phyloP scores from a whole-genome alignment of 495 filamentous ascomycete species.

The Tuber indicum region DNA sequence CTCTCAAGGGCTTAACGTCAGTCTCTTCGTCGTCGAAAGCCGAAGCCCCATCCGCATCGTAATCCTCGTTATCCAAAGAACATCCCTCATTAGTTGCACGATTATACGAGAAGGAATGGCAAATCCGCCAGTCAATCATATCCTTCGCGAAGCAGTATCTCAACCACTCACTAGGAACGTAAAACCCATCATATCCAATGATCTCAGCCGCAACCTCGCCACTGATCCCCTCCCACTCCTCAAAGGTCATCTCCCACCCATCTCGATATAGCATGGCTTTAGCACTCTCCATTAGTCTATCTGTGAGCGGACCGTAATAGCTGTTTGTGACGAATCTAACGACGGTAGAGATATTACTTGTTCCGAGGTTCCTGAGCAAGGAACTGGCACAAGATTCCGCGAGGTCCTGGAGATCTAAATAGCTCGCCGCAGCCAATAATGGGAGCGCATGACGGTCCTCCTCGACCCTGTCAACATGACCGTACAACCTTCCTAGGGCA shows the following conservation, averaged over 20 bases:
- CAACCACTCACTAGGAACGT: slow-evolving; percentile 54
- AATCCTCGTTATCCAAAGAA: slow-evolving; percentile 19
- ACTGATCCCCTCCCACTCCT: slow-evolving; percentile 54
- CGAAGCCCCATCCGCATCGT: slow-evolving; percentile 27
- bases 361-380: slow-evolving; percentile 52
- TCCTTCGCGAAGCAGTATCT: slow-evolving; percentile 54
- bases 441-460: slow-evolving; percentile 53
- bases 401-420: slow-evolving; percentile 56
- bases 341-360: slow-evolving; percentile 46
- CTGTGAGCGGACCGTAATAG: slow-evolving; percentile 55
- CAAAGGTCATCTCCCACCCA: slow-evolving; percentile 56
- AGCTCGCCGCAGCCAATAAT: slow-evolving; percentile 56
- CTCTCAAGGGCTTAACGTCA: slow-evolving; percentile 54
- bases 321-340: slow-evolving; percentile 54
- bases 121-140: slow-evolving; percentile 51
- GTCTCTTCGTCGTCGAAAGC: slow-evolving; percentile 45
- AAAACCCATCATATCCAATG: slow-evolving; percentile 57
- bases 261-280: slow-evolving; percentile 58
- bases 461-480: slow-evolving; percentile 47
- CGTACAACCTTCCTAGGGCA: slow-evolving; percentile 54
- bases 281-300: slow-evolving; percentile 51
- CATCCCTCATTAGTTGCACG: slow-evolving; percentile 46
- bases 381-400: slow-evolving; percentile 52
- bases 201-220: slow-evolving; percentile 54
- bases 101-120: slow-evolving; percentile 46